phyloP scores from a whole-genome alignment of 805 yeast genomes.

The Saccharomycopsis sp. region DNA sequence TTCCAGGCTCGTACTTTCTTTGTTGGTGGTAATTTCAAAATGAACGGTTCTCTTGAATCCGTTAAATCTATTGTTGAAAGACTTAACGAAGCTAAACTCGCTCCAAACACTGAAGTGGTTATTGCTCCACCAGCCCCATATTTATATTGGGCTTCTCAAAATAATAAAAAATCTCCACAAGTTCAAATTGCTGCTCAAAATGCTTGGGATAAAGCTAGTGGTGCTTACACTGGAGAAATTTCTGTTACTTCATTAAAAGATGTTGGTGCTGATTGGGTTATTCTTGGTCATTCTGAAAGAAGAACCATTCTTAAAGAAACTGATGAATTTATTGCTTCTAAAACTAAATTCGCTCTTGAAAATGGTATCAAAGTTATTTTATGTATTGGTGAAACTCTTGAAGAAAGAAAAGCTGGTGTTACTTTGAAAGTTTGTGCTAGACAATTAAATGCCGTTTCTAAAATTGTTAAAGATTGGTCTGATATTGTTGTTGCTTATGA shows the following conservation, averaged over 20 bases:
- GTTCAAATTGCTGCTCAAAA: constrained; percentile 88
- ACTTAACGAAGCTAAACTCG: constrained; percentile 70
- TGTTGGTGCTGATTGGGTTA: constrained; percentile 87
- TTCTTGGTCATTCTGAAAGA: constrained; percentile 98
- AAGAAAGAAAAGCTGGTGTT: constrained; percentile 82
- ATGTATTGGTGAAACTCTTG: constrained; percentile 96
- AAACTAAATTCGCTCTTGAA: constrained; percentile 89
- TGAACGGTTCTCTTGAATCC: constrained; percentile 89
- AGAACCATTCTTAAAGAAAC: constrained; percentile 86
- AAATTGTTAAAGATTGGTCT: constrained; percentile 78
- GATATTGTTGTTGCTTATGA: constrained; percentile 94
- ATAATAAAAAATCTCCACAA: constrained; percentile 53
- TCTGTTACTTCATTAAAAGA: constrained; percentile 85
- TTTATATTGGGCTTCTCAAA: constrained; percentile 62
- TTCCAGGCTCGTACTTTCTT: constrained; percentile 76
- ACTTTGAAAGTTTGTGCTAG: constrained; percentile 80
- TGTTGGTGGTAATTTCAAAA: constrained; percentile 98
- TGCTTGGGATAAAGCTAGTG: constrained; percentile 75
- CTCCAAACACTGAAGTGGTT: constrained; percentile 80
- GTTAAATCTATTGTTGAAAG: constrained; percentile 74
- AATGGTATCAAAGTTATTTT: constrained; percentile 83
- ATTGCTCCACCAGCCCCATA: constrained; percentile 95
- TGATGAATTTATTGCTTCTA: constrained; percentile 85
- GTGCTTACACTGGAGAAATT: constrained; percentile 98
- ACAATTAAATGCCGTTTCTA: constrained; percentile 84